Evolutionary conservation across 1,284 basidiomycete genomes (phyloP).

Genomic region (Chiua sp.): DNA sequence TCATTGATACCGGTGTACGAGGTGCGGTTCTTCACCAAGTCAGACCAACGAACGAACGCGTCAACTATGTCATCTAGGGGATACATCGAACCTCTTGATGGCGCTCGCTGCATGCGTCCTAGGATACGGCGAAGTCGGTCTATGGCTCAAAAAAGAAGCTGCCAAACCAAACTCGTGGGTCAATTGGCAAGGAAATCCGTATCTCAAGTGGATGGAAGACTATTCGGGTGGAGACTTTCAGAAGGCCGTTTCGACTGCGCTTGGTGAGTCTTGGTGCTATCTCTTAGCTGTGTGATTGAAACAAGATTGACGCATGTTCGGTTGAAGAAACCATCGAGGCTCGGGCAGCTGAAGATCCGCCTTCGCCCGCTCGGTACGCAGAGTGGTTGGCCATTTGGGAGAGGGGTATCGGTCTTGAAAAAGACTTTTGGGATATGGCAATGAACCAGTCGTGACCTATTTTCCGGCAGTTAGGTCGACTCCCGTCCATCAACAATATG

Average conservation of each 20-base stretch:
- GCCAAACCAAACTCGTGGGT: slow-evolving; percentile 56
- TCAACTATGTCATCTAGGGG: slow-evolving; percentile 49
- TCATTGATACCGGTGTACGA: slow-evolving; percentile 78
- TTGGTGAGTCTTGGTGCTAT: slow-evolving; percentile 54
- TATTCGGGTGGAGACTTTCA: slow-evolving; percentile 80
- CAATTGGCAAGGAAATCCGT: slow-evolving; percentile 70
- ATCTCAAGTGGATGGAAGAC: slow-evolving; percentile 83
- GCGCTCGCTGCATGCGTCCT: slow-evolving; percentile 88
- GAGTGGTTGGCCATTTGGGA: slow-evolving; percentile 82
- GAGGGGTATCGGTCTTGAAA: slow-evolving; percentile 81
- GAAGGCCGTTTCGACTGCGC: slow-evolving; percentile 68
- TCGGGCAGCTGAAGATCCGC: slow-evolving; percentile 65
- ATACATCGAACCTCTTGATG: slow-evolving; percentile 76
- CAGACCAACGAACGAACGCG: neutral
- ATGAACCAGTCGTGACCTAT: slow-evolving; percentile 48
- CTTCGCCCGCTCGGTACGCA: slow-evolving; percentile 62
- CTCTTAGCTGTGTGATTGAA: neutral
- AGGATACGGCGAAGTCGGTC: slow-evolving; percentile 94
- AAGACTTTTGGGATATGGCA: slow-evolving; percentile 91
- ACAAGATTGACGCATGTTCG: neutral
- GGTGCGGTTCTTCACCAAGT: slow-evolving; percentile 24
- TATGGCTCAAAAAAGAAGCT: slow-evolving; percentile 74
- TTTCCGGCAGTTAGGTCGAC: no score
- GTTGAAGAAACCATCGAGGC: slow-evolving; percentile 64
- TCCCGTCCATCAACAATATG: no score